Evolutionary conservation across 2,329 filamentous ascomycete species (phyloP).

Genomic region (Cladophialophora yegresii): DNA sequence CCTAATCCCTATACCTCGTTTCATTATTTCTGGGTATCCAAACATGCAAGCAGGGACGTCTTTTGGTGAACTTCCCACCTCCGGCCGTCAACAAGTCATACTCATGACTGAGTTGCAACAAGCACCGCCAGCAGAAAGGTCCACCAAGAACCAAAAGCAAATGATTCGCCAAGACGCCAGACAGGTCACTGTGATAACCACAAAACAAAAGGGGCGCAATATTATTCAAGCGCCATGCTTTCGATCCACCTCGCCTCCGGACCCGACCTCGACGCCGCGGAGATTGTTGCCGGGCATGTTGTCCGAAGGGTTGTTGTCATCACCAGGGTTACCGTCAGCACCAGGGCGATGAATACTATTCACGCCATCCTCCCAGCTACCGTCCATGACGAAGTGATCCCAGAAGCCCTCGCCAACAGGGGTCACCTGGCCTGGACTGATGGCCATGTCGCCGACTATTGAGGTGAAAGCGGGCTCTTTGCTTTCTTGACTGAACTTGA

Average conservation of each 20-base stretch:
- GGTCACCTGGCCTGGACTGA: slow-evolving; percentile 29
- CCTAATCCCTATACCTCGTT: background rate
- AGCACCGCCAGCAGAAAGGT: background rate
- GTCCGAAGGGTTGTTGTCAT: background rate
- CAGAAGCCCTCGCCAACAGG: slow-evolving; percentile 35
- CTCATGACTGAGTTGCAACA: too few species aligned
- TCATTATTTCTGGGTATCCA: background rate
- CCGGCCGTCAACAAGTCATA: too few species aligned
- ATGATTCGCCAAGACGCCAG: slow-evolving; percentile 38
- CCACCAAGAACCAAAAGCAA: background rate
- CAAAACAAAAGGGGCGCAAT: background rate
- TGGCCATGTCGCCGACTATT: slow-evolving; percentile 5
- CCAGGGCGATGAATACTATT: background rate
- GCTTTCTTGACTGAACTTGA: slow-evolving; percentile 32
- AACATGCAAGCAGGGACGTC: background rate
- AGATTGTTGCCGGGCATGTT: background rate
- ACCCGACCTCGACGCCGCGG: background rate
- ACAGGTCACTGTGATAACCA: slow-evolving; percentile 35
- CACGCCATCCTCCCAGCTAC: slow-evolving; percentile 30
- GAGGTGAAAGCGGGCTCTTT: slow-evolving; percentile 17
- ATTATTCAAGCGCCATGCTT: background rate
- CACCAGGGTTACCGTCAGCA: background rate
- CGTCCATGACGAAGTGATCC: slow-evolving; percentile 36
- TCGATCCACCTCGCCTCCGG: background rate
- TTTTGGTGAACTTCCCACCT: background rate